phyloP scores from a whole-genome alignment of 179 eudicot species.

The Silene coronaria region DNA sequence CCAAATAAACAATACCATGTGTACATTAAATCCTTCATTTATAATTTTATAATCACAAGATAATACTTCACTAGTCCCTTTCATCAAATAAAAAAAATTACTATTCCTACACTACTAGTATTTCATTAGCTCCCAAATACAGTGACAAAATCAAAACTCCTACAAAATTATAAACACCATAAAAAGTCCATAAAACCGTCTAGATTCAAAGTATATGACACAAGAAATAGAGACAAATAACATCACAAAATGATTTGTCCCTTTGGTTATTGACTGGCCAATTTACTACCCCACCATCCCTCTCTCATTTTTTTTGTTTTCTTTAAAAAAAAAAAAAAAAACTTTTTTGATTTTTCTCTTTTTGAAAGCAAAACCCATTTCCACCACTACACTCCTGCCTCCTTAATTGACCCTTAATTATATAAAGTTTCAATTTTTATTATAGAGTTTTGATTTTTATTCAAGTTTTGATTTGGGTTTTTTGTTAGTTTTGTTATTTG shows the following conservation, averaged over 20 bases:
- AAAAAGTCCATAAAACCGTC: conserved; percentile 21
- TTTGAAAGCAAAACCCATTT: conserved; percentile 16
- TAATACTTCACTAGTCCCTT: too few relatives aligned
- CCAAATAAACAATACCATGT: too few relatives aligned
- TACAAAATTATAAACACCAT: neutral
- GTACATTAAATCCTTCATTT: too few relatives aligned
- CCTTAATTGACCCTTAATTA: neutral
- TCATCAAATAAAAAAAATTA: too few relatives aligned
- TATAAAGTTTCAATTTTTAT: conserved; percentile 7
- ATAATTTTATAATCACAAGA: too few relatives aligned
- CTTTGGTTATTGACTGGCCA: neutral
- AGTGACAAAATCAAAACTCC: neutral
- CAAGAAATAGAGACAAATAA: neutral
- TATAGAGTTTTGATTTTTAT: conserved; percentile 3
- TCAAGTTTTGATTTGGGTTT: too few relatives aligned
- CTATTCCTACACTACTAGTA: too few relatives aligned
- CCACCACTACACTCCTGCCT: neutral
- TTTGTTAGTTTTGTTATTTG: neutral
- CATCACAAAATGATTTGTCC: neutral
- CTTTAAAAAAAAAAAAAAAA: neutral
- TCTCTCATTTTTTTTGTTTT: neutral
- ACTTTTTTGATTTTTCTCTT: conserved; percentile 11
- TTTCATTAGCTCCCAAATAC: neutral
- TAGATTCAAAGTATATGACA: conserved; percentile 16
- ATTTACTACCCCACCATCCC: neutral